phyloP scores from a whole-genome alignment of 805 yeast species.

The Kuraishia piskuri region DNA sequence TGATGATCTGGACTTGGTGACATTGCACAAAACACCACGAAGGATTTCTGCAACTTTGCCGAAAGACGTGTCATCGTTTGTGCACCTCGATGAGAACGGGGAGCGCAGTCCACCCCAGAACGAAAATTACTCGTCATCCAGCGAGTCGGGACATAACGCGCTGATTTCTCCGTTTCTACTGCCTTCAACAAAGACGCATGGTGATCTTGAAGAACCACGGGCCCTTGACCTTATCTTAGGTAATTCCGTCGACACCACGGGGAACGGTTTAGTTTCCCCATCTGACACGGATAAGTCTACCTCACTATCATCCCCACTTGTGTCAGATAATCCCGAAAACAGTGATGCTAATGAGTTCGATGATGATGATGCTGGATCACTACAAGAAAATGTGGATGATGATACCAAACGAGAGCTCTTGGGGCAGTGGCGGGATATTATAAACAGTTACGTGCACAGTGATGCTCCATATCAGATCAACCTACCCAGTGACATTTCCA shows the following conservation, averaged over 20 bases:
- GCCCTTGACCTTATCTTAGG: not conserved
- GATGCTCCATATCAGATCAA: constrained; percentile 42
- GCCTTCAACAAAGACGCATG: not conserved
- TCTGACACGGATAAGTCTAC: not conserved
- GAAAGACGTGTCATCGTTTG: not conserved
- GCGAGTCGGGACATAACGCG: not conserved
- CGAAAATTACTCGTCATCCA: not conserved
- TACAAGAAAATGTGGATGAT: not conserved
- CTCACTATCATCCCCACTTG: not conserved
- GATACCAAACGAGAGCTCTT: not conserved
- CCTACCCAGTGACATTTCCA: constrained; percentile 30
- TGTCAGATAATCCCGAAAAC: not conserved
- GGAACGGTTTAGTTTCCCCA: not conserved
- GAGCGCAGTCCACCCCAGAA: not conserved
- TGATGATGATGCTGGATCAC: not conserved
- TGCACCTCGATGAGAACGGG: not conserved
- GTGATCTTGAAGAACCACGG: not conserved
- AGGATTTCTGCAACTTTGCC: not conserved
- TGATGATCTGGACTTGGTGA: not conserved
- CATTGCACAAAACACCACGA: not conserved
- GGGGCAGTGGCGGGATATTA: constrained; percentile 18
- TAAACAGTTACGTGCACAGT: constrained; percentile 29
- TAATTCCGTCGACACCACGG: not conserved
- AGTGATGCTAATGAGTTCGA: not conserved
- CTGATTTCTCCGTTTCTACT: not conserved